Conservation (phyloP, 2,329 filamentous ascomycete genomes). For the Neocatenulostroma microsporum region DNA sequence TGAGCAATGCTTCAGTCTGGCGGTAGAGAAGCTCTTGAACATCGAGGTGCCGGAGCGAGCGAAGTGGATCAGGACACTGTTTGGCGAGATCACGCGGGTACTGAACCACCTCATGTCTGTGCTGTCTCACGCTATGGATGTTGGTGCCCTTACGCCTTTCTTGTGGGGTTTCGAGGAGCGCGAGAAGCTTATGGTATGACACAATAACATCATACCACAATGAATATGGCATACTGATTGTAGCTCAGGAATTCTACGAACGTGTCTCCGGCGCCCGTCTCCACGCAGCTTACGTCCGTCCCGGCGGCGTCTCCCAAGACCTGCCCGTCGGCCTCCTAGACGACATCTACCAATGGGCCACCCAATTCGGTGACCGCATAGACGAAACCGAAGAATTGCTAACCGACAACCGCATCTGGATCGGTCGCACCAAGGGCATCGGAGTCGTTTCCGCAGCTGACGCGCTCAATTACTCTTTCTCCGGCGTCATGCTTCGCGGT, state of each 20-base stretch:
- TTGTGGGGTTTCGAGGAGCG: conserved; percentile 99
- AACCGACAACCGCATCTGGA: conserved; percentile 99
- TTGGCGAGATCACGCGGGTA: conserved; percentile 87
- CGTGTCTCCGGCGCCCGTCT: conserved; percentile 96
- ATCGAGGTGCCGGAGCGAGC: conserved; percentile 90
- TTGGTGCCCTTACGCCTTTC: conserved; percentile 95
- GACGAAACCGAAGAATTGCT: conserved; percentile 98
- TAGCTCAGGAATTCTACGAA: conserved; percentile 99
- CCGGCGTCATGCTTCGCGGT: conserved; percentile 94
- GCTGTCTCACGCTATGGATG: conserved; percentile 96
- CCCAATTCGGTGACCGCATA: conserved; percentile 95
- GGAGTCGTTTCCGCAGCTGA: conserved; percentile 87
- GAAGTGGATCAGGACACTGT: conserved; percentile 94
- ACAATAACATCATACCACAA: too few species aligned
- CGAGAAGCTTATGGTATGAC: conserved; percentile 98
- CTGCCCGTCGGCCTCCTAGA: conserved; percentile 88
- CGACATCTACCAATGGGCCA: conserved; percentile 99
- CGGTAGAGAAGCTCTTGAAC: conserved; percentile 96
- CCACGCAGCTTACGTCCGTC: conserved; percentile 93
- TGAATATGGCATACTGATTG: too few species aligned
- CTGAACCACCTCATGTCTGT: conserved; percentile 98
- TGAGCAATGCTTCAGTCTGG: conserved; percentile 93
- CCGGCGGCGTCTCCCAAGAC: conserved; percentile 93
- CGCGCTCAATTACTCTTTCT: conserved; percentile 94
- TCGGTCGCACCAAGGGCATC: conserved; percentile 77